Evolutionary conservation across 139 green algal species (phyloP).

Genomic region (Chlamydomonas schloesseri): DNA sequence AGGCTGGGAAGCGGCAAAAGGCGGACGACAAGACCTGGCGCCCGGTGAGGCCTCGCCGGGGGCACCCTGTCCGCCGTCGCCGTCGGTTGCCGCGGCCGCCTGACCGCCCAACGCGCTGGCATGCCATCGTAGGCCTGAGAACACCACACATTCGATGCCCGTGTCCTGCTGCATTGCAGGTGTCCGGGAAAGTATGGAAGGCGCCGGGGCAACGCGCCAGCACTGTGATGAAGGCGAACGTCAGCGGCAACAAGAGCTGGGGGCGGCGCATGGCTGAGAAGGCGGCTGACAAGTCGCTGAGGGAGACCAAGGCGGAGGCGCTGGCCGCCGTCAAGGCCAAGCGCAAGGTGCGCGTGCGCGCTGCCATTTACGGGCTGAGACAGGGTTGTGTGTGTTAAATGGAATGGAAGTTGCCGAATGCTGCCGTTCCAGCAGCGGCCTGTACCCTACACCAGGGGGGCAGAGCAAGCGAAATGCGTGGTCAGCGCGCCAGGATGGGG

Average conservation of each 20-base stretch:
- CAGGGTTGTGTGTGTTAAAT: no score
- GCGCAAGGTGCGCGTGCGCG: slow-evolving; percentile 56
- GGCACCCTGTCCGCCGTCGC: background rate
- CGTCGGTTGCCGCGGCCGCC: no score
- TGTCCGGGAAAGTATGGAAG: slow-evolving; percentile 67
- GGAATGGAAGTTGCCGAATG: no score
- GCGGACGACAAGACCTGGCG: slow-evolving; percentile 37
- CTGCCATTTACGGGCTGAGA: no score
- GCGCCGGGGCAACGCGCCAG: slow-evolving; percentile 40
- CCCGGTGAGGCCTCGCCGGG: slow-evolving; percentile 46
- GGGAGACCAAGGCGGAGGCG: slow-evolving; percentile 50
- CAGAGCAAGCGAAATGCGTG: no score
- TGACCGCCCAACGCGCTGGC: no score
- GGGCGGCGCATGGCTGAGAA: slow-evolving; percentile 55
- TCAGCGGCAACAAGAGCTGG: slow-evolving; percentile 45
- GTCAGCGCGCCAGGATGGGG: no score
- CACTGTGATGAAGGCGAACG: slow-evolving; percentile 42
- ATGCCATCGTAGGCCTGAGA: no score
- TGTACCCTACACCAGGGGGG: no score
- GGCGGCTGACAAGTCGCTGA: slow-evolving; percentile 30
- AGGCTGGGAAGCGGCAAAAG: slow-evolving; percentile 38
- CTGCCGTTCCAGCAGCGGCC: no score
- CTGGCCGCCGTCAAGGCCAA: slow-evolving; percentile 43
- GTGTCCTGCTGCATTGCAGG: slow-evolving; percentile 36
- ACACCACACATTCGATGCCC: background rate